Conservation (phyloP, 495 filamentous ascomycete genomes). For the Melanomma pulvis-pyrius region DNA sequence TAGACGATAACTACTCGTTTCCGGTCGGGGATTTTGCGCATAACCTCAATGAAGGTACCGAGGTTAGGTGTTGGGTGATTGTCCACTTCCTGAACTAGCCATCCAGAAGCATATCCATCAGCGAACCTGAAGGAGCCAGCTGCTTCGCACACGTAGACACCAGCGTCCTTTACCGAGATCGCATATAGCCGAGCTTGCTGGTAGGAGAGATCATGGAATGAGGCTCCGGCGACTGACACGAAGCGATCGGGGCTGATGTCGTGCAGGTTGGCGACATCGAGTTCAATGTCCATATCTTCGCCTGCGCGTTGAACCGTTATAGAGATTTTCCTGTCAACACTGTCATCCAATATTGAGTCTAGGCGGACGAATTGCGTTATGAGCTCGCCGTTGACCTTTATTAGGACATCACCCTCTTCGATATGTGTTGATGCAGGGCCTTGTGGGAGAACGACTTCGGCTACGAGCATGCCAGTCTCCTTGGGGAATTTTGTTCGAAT, state of each 20-base stretch:
- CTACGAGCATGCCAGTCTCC: conserved; percentile 95
- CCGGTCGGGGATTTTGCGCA: conserved; percentile 86
- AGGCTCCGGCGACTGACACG: conserved; percentile 86
- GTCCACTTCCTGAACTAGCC: conserved; percentile 91
- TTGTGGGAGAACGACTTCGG: conserved; percentile 90
- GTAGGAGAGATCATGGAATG: conserved; percentile 95
- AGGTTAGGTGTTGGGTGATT: conserved; percentile 86
- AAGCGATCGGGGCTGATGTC: conserved; percentile 94
- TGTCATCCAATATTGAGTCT: conserved; percentile 91
- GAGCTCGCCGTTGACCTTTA: conserved; percentile 92
- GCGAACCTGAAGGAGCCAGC: conserved; percentile 87
- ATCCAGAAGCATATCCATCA: conserved; percentile 85
- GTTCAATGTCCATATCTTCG: conserved; percentile 80
- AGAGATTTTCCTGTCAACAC: conserved; percentile 71
- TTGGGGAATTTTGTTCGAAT: conserved; percentile 81
- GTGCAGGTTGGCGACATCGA: conserved; percentile 88
- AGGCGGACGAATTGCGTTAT: conserved; percentile 91
- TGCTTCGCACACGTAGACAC: conserved; percentile 94
- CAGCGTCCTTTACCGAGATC: conserved; percentile 71
- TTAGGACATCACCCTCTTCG: conserved; percentile 92
- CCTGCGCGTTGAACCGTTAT: conserved; percentile 87
- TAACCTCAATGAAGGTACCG: conserved; percentile 86
- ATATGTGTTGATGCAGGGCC: conserved; percentile 83
- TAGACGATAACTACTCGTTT: conserved; percentile 90
- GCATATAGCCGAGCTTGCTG: conserved; percentile 93